These are phyloP conservation scores for Sicyos baderoa DNA, from an alignment of 306 rosid genomes.

Conservation along the genomic window DNA sequence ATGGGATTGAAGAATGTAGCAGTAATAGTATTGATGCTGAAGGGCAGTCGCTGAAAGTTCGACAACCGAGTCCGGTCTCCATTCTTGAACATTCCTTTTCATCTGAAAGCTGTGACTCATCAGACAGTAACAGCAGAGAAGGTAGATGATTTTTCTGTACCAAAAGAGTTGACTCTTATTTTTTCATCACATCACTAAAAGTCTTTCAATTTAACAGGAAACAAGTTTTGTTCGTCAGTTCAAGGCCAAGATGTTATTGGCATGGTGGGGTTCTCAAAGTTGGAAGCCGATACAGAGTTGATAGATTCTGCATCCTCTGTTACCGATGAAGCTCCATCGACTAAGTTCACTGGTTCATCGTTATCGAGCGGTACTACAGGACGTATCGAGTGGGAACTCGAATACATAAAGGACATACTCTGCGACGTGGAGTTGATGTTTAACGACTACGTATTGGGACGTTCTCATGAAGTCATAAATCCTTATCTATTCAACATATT, in stretches of 20 bases:
- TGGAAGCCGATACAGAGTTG: constrained; percentile 50
- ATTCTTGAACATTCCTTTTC: constrained; percentile 77
- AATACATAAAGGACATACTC: constrained; percentile 58
- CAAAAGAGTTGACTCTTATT: not conserved
- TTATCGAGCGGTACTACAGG: constrained; percentile 21
- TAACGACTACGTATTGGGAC: constrained; percentile 52
- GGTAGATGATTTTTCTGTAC: constrained; percentile 36
- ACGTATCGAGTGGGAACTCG: constrained; percentile 54
- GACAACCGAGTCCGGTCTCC: constrained; percentile 82
- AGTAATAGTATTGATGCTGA: constrained; percentile 33
- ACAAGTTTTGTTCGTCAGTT: constrained; percentile 52
- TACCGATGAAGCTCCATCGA: constrained; percentile 27
- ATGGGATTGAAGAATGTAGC: constrained; percentile 35
- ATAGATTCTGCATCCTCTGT: constrained; percentile 84
- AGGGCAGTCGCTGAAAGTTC: constrained; percentile 29
- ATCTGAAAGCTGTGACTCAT: constrained; percentile 67
- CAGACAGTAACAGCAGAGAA: constrained; percentile 55
- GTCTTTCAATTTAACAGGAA: constrained; percentile 41
- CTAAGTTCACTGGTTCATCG: constrained; percentile 25
- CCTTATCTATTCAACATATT: constrained; percentile 53
- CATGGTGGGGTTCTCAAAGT: too few relatives aligned
- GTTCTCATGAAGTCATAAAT: constrained; percentile 42
- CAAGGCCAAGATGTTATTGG: constrained; percentile 47
- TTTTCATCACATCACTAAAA: not conserved
- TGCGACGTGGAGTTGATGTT: constrained; percentile 58